Evolutionary conservation across 2,329 filamentous ascomycete genomes (phyloP).

Genomic region (Talaromyces sp.): DNA sequence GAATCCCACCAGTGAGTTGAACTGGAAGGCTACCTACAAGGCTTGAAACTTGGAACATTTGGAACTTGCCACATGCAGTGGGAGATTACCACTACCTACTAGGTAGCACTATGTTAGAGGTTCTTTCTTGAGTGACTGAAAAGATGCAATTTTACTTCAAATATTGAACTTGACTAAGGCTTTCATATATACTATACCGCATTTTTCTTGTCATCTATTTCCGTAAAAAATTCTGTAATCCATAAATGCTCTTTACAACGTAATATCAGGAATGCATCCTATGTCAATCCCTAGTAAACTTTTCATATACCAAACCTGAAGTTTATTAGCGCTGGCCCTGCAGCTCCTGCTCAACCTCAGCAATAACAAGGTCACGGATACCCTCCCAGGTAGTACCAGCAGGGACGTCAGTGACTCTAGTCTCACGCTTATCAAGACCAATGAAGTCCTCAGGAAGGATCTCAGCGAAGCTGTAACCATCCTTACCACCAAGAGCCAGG

Average conservation of each 20-base stretch:
- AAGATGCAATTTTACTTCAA: too few species aligned
- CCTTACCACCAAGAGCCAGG: slow-evolving; percentile 69
- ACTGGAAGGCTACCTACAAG: too few species aligned
- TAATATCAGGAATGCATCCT: background rate
- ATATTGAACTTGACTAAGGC: too few species aligned
- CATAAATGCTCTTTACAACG: background rate
- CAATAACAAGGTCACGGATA: slow-evolving; percentile 74
- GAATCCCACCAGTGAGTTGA: too few species aligned
- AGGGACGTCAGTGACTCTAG: slow-evolving; percentile 69
- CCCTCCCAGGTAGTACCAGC: slow-evolving; percentile 69
- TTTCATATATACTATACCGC: too few species aligned
- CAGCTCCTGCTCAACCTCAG: slow-evolving; percentile 62
- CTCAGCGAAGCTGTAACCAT: slow-evolving; percentile 75
- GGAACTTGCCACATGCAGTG: too few species aligned
- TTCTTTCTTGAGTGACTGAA: too few species aligned
- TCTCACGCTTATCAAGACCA: slow-evolving; percentile 75
- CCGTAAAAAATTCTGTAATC: too few species aligned
- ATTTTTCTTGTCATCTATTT: too few species aligned
- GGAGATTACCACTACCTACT: too few species aligned
- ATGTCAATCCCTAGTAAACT: background rate
- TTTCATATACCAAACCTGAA: background rate
- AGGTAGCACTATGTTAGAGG: too few species aligned
- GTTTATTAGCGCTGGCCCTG: slow-evolving; percentile 26
- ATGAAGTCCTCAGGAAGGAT: slow-evolving; percentile 52
- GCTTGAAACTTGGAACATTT: too few species aligned